These are phyloP conservation scores for Yarrowia sp. DNA, from an alignment of 805 yeast species.

Conservation along the genomic window DNA sequence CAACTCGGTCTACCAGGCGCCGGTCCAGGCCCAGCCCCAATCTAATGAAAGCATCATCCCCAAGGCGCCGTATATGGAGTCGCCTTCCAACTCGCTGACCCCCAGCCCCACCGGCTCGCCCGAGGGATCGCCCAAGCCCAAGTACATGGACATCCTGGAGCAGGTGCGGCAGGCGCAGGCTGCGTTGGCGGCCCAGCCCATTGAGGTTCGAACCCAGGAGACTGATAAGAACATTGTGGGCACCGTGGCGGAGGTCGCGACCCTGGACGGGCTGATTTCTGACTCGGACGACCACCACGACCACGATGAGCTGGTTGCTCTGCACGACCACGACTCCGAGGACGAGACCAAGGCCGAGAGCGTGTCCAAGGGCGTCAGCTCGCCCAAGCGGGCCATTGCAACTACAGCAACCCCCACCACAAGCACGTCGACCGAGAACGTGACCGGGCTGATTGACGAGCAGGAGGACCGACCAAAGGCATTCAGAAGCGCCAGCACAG, in stretches of 20 bases:
- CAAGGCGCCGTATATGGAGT: slow-evolving; percentile 22
- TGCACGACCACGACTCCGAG: neutral
- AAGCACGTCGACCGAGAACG: slow-evolving; percentile 19
- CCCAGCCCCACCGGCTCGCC: slow-evolving; percentile 13
- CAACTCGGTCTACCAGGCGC: slow-evolving; percentile 32
- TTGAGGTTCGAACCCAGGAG: slow-evolving; percentile 18
- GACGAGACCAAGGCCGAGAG: neutral
- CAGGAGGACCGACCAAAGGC: slow-evolving; percentile 23
- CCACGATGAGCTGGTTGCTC: neutral
- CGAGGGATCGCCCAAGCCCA: slow-evolving; percentile 13
- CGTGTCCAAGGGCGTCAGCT: neutral
- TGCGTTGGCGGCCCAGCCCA: slow-evolving; percentile 14
- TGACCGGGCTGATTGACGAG: slow-evolving; percentile 20
- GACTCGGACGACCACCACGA: slow-evolving; percentile 2
- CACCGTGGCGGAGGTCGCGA: slow-evolving; percentile 8
- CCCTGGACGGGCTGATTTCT: neutral
- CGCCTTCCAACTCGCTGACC: slow-evolving; percentile 17
- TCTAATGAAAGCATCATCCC: slow-evolving; percentile 21
- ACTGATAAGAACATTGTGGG: slow-evolving; percentile 16
- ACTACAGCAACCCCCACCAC: slow-evolving; percentile 23
- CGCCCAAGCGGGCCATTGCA: slow-evolving; percentile 10
- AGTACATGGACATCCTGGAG: slow-evolving; percentile 25
- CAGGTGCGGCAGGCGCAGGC: slow-evolving; percentile 26
- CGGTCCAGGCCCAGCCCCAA: neutral
- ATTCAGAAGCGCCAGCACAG: slow-evolving; percentile 17